phyloP scores from a whole-genome alignment of 2,329 filamentous ascomycete genomes.

The Aspergillus ustus region DNA sequence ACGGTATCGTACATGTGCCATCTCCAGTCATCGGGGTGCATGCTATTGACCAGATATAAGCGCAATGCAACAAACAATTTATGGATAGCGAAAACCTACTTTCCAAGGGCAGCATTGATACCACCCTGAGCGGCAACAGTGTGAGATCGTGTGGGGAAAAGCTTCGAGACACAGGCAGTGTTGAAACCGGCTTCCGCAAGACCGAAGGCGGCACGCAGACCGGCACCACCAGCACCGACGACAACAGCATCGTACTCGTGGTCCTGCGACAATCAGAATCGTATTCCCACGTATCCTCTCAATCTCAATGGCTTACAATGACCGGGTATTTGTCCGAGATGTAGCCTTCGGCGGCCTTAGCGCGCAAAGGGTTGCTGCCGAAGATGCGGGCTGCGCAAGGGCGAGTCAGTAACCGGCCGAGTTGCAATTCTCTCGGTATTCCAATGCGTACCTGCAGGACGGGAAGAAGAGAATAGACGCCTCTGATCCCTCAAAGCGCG shows the following conservation, averaged over 20 bases:
- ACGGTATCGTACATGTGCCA: slow-evolving; percentile 99
- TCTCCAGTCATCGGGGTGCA: slow-evolving; percentile 98
- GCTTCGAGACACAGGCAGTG: slow-evolving; percentile 67
- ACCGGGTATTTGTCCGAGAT: slow-evolving; percentile 91
- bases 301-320: slow-evolving; percentile 67
- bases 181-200: slow-evolving; percentile 68
- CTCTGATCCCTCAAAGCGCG: slow-evolving; percentile 66
- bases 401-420: slow-evolving; percentile 29
- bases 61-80: slow-evolving; percentile 7
- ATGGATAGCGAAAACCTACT: slow-evolving; percentile 35
- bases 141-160: slow-evolving; percentile 67
- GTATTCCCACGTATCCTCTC: background rate
- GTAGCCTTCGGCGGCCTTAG: slow-evolving; percentile 88
- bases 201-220: slow-evolving; percentile 66
- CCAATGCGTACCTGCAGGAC: slow-evolving; percentile 69
- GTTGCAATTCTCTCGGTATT: slow-evolving; percentile 22
- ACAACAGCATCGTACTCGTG: slow-evolving; percentile 99
- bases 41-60: slow-evolving; percentile 60
- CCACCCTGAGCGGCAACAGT: slow-evolving; percentile 71
- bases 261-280: slow-evolving; percentile 61
- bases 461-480: slow-evolving; percentile 85
- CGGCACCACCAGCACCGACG: slow-evolving; percentile 67
- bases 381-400: slow-evolving; percentile 74
- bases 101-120: slow-evolving; percentile 57
- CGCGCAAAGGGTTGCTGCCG: slow-evolving; percentile 81